Percentiles rank a stretch among this genome's conserved stretches.
These are phyloP conservation scores for Suhomyces atakaporum DNA, from an alignment of 1,139 yeast species.

Conservation along the genomic window DNA sequence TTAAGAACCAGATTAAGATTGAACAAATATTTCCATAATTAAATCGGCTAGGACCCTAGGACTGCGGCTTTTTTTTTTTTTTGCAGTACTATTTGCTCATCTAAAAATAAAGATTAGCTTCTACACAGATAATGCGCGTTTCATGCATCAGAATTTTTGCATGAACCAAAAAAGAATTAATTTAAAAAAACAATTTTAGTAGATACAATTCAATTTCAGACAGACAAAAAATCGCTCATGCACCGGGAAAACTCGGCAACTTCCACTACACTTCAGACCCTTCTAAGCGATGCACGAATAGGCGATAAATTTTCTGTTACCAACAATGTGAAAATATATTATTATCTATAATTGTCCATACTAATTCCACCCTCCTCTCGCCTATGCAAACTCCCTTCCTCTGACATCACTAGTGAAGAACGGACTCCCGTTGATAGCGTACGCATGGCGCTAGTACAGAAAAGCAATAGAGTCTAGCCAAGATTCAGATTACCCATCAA, in stretches of 20 bases:
- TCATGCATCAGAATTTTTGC: slow-evolving; percentile 12
- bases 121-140: slow-evolving; percentile 14
- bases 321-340: too few relatives aligned
- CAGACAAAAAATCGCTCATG: slow-evolving; percentile 6
- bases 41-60: slow-evolving; percentile 14
- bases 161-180: too few relatives aligned
- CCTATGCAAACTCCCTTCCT: not conserved
- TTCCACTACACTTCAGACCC: not conserved
- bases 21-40: slow-evolving; percentile 10
- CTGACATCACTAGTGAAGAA: too few relatives aligned
- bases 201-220: slow-evolving; percentile 3
- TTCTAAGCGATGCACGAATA: slow-evolving; percentile 1
- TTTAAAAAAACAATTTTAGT: too few relatives aligned
- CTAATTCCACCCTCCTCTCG: not conserved
- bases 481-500: too few relatives aligned
- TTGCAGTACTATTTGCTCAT: slow-evolving; percentile 5
- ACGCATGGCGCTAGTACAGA: too few relatives aligned
- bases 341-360: too few relatives aligned
- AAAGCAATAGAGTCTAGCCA: too few relatives aligned
- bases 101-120: slow-evolving; percentile 12
- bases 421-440: too few relatives aligned
- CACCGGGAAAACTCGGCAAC: not conserved
- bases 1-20: slow-evolving; percentile 11
- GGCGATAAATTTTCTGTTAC: too few relatives aligned
- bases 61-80: slow-evolving; percentile 7